Evolutionary conservation across 106 monocot species (phyloP), one percentile per base, ranked within the genome.

Genomic region (Narthecium ossifragum): DNA sequence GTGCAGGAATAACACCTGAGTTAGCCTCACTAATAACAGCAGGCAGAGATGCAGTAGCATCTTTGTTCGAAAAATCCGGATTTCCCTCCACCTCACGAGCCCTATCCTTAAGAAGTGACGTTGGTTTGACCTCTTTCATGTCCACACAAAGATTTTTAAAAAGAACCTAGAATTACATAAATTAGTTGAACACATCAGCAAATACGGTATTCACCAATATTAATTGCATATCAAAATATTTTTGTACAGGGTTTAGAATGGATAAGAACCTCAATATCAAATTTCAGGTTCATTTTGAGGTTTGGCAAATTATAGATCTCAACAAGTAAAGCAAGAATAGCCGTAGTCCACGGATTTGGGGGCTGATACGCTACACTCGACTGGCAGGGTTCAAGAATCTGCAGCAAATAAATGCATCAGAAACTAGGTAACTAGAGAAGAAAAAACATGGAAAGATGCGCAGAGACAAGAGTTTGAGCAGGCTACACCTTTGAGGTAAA

Each of bases 341-440:
- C 98, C 98, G 91, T 98, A 31, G 98, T 98, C 98, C 98, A 98
- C 0, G 98, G 98, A 79, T 98, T 98, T 53, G 98, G 98, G 62
- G 98, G 98, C 40, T 78, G 84, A 77, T 98, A 98, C 31, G 98
- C 98, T 31, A 84, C 64, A 68, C 98, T 98, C 39, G 62, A 81
- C 8, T 91, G 90, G 51, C 90, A 91, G 60, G 98, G 90, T 79
- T 98, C 98, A 59, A 98, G 50, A 72, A 98, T 64, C 90, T 98
- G 66, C 62, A 75, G 34, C 31, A 57, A 17, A 67, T 34, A 12
- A 60, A 20, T 4, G 6, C 30, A 56, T 29, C 29, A 52, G 53
- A 34, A 53, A 18, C n/a, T 37, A 54, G 28, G 21, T 43, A 24
- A 40, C 14, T 6, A 29, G 34, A 10, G 7, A 62, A 51, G n/a